phyloP scores from a whole-genome alignment of 163 green algal species.

The Trebouxia gelatinosa region DNA sequence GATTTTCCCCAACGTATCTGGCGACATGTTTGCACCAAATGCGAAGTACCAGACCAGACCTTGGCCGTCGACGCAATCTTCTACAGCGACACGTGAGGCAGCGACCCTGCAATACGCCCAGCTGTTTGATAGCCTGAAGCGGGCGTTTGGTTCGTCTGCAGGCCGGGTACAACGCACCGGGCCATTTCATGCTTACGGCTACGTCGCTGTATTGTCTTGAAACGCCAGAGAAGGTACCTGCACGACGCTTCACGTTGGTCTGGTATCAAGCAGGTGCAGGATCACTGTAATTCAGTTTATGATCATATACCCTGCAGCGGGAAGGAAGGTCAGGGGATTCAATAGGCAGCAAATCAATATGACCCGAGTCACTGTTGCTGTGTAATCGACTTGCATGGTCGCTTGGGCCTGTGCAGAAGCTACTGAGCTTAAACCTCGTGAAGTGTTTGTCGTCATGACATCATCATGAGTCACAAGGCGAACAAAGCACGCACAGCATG shows the following conservation, averaged over 20 bases:
- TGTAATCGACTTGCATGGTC: no score
- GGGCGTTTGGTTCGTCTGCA: no score
- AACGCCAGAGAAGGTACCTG: background rate
- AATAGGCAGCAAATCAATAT: no score
- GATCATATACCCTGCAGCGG: background rate
- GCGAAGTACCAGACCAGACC: conserved; percentile 20
- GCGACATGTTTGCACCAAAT: conserved; percentile 22
- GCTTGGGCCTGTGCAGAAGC: no score
- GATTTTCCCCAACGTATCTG: background rate
- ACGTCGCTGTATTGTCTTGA: background rate
- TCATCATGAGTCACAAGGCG: no score
- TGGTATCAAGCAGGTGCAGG: background rate
- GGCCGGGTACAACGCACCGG: no score
- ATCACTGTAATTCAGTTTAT: background rate
- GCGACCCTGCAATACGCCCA: background rate
- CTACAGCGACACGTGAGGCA: background rate
- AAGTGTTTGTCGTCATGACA: no score
- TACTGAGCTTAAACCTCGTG: no score
- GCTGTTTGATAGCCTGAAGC: background rate
- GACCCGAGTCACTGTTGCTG: no score
- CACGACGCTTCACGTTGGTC: background rate
- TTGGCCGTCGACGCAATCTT: background rate
- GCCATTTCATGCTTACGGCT: no score
- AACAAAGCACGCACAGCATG: no score
- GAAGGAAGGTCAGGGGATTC: background rate